Base-by-base conservation (phyloP, 352 stramenopile species). In the Pythium inflatum region DNA sequence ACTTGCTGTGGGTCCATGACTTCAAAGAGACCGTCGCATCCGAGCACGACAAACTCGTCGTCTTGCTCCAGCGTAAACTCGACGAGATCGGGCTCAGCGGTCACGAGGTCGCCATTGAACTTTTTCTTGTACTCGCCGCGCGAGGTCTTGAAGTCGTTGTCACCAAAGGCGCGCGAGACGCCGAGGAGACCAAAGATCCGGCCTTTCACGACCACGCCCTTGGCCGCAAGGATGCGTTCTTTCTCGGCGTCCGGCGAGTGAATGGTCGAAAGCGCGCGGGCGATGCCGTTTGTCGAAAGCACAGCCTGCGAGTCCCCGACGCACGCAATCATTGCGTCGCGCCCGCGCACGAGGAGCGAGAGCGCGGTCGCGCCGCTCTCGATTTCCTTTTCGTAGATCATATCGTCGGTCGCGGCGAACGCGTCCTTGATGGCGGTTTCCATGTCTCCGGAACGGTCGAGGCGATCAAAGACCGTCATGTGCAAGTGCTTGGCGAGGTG, bases 101-200 rank as follows among this genome's bases (percentile, higher is more conserved):
- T 86, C 28, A 95, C 88, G 12, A 95, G 67, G 64, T 94, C 86
- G 46, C 88, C 88, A 24, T 94, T 92, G 69, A 94, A 94, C 49
- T 81, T 78, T 62, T 82, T 83, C 63, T 92, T 93, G 71, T 89
- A 94, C 60, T 85, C 83, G 45, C 82, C 88, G n/a, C 84, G 76
- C 31, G 77, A 88, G 0, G 85, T 95, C 75, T 96, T 96, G 61
- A 96, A 92, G 54, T 93, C 85, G 56, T 88, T 91, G 74, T 96
- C 88, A 18, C 89, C 89, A 70, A 96, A 96, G 1, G 89, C 86
- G 16, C 89, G 73, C 7, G 89, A 95, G 16, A 96, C 89, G 6
- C 83, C 84, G 0, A 96, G 67, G 62, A 94, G 83, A 11, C 89
- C 89, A 70, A 95, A 94, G 50, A 97, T 93, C 45, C 89, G 76